Base-by-base conservation (phyloP, 2,329 filamentous ascomycete species). In the Alternaria panax region DNA sequence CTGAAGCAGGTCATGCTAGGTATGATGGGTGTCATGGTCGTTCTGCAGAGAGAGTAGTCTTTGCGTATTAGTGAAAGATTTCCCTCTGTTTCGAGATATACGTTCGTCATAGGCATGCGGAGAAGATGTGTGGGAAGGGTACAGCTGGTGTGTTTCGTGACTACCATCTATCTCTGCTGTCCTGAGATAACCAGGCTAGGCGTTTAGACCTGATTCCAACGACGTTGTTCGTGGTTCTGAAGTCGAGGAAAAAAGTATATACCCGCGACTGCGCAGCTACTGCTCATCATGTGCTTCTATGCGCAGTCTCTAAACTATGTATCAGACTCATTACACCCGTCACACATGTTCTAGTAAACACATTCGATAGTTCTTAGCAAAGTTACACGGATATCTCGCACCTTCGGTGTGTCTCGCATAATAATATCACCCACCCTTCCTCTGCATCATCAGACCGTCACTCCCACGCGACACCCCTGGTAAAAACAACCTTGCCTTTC, bases 1-100 rank as follows among this genome's bases (percentile, higher is more conserved):
- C 79, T 98, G 70, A 99, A 99, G 86, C 96, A 92, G 42, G 94
- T 89, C 25, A 92, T 98, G 89, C 79, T 99, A 73, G 94, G 92
- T 1, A 86, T 97, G 51, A 99, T 99, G 95, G 95, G 94, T 1
- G 78, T 97, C 71, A 88, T 96, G 81, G 95, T 97, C 25, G 90
- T 99, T 47, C 78, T 99, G 70, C 95, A 99, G 78, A 83, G 93
- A 73, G 95, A 99, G 82, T 97, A 61, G 69, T 41, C n/a, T 9
- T 42, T 43, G 28, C n/a, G n/a, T 18, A 7, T 9, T 36, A 4
- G 38, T 20, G 18, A 34, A 18, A 20, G 3, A 14, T 34, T 2
- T 11, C 11, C 30, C 20, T 48, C 45, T 16, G 20, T 32, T 48
- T 43, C 14, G 2, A 48, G 3, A 4, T 22, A 36, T 5, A 24